These are phyloP conservation scores for Mycena olivaceomarginata DNA, from an alignment of 768 basidiomycete species.

Conservation along the genomic window DNA sequence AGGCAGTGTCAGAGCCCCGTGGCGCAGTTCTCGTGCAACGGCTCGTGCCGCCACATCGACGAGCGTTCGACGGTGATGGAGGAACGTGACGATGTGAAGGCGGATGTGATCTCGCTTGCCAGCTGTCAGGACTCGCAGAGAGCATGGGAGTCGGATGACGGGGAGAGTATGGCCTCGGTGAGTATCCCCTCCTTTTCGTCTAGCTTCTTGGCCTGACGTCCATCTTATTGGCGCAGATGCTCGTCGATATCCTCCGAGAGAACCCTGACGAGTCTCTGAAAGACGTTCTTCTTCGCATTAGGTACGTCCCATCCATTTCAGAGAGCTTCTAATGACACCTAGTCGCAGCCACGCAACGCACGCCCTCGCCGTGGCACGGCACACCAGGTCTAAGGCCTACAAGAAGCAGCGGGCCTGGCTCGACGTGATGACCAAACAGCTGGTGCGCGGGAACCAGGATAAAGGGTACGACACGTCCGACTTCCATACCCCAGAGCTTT, in stretches of 20 bases:
- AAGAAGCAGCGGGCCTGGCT: neutral
- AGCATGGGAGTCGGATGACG: constrained; percentile 38
- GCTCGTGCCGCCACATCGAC: constrained; percentile 26
- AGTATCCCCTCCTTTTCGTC: neutral
- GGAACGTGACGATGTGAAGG: constrained; percentile 21
- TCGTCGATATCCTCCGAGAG: constrained; percentile 23
- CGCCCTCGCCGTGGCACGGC: constrained; percentile 22
- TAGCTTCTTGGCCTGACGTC: neutral
- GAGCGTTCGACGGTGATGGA: neutral
- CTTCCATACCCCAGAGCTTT: constrained; percentile 42
- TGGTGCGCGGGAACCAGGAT: neutral
- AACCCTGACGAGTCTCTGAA: constrained; percentile 1
- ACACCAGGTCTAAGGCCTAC: neutral
- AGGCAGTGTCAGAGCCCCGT: constrained; percentile 31
- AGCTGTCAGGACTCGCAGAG: constrained; percentile 45
- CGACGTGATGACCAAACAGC: neutral
- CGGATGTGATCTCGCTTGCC: constrained; percentile 45
- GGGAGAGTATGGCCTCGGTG: constrained; percentile 45
- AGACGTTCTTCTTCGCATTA: constrained; percentile 26
- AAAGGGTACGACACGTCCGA: constrained; percentile 11
- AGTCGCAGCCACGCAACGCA: constrained; percentile 24
- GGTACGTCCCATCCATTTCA: neutral
- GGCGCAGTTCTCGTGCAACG: constrained; percentile 28
- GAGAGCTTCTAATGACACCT: neutral
- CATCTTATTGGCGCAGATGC: neutral